Percentiles rank a stretch among this genome's conserved stretches.
These are phyloP conservation scores for Rehmannia glutinosa DNA, from an alignment of 257 asterid genomes.

Conservation along the genomic window DNA sequence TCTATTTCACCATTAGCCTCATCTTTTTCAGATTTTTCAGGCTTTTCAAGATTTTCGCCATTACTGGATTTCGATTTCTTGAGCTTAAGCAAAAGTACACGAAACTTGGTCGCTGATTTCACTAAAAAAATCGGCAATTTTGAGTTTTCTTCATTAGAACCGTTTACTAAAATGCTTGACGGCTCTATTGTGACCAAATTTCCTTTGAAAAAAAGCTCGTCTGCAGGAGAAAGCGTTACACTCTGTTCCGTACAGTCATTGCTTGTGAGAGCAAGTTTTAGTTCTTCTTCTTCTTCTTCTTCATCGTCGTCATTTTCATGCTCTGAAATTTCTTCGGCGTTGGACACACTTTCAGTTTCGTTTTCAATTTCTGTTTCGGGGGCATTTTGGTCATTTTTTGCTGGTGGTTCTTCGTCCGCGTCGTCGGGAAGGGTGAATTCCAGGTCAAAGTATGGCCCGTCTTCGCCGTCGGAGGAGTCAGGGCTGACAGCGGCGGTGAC, in stretches of 20 bases:
- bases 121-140: constrained; percentile 35
- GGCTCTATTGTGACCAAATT: constrained; percentile 36
- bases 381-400: not conserved
- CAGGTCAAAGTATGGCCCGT: constrained; percentile 52
- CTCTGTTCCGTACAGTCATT: constrained; percentile 17
- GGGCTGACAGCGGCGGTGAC: constrained; percentile 30
- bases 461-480: constrained; percentile 42
- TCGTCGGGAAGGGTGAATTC: constrained; percentile 42
- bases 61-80: constrained; percentile 34
- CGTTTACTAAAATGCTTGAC: constrained; percentile 15
- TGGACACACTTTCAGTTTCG: constrained; percentile 23
- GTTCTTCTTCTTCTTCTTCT: constrained; percentile 12
- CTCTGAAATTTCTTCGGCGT: constrained; percentile 16
- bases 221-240: constrained; percentile 32
- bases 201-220: constrained; percentile 35
- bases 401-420: constrained; percentile 16
- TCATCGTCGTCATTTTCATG: constrained; percentile 17
- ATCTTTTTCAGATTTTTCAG: constrained; percentile 5
- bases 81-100: constrained; percentile 44
- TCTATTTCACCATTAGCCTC: no score
- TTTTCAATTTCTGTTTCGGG: constrained; percentile 11
- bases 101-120: constrained; percentile 45
- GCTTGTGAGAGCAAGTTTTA: constrained; percentile 22
- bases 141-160: constrained; percentile 34
- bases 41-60: not conserved